Base-by-base conservation (phyloP, 495 filamentous ascomycete species). In the Tuber magnatum region DNA sequence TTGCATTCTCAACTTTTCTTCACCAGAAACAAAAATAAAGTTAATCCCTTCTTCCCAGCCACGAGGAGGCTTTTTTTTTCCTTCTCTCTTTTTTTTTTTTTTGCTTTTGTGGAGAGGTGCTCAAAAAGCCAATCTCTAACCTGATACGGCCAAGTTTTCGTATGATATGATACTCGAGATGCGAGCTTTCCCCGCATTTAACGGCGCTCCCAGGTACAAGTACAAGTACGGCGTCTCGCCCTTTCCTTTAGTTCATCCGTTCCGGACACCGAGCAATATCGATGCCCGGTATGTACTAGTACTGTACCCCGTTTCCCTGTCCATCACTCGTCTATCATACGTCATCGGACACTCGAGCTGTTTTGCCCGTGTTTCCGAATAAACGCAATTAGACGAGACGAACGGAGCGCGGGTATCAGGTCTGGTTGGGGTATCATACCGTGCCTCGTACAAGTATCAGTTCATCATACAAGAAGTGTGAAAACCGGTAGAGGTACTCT, bases 1-100 rank as follows among this genome's bases (percentile, higher is more conserved):
- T 79, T 79, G 69, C 77, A 75, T 78, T 78, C 72, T 70, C 18
- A 32, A 38, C 32, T 72, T 72, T 76, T 43, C 46, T 69, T 38
- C n/a, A 38, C 71, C 48, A 76, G 68, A 40, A 70, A 18, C 32
- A 28, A n/a, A n/a, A n/a, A n/a, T n/a, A n/a, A n/a, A n/a, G n/a
- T n/a, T n/a, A n/a, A n/a, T n/a, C n/a, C 4, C 12, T 3, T 12
- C 9, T 3, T 3, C 32, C 51, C 3, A 32, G 28, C 24, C n/a
- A n/a, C 46, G 8, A 51, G 39, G 39, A 7, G 2, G n/a, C 28
- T n/a, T 8, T n/a, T 14, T 32, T 61, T 32, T 32, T 51, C n/a
- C 6, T 51, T 51, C 39, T n/a, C 28, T n/a, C n/a, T n/a, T 32
- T 61, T 61, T 32, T 16, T 51, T 51, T 24, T 51, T 51, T 51